These are phyloP conservation scores for Saccharomyces pastorianus DNA, from an alignment of 1,139 yeast species.

Conservation along the genomic window DNA sequence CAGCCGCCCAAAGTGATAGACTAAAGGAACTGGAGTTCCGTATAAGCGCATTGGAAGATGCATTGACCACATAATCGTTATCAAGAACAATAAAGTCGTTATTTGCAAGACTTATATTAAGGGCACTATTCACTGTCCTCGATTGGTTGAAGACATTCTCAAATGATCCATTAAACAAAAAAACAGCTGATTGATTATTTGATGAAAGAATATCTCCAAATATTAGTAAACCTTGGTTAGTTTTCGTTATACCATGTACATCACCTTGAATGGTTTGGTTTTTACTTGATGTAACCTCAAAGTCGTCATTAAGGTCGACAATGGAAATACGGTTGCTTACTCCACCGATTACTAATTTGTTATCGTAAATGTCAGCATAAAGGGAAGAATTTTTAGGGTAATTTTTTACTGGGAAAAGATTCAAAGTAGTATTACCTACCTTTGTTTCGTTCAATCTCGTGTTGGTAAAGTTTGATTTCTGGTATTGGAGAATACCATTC, in stretches of 20 bases:
- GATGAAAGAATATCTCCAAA: slow-evolving; percentile 18
- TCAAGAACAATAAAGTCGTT: slow-evolving; percentile 18
- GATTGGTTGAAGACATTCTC: not conserved
- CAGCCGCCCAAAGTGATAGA: slow-evolving; percentile 27
- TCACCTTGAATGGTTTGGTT: slow-evolving; percentile 13
- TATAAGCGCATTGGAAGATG: slow-evolving; percentile 14
- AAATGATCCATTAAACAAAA: slow-evolving; percentile 20
- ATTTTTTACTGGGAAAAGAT: slow-evolving; percentile 45
- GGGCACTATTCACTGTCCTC: not conserved
- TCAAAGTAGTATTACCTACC: slow-evolving; percentile 64
- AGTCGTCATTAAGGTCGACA: slow-evolving; percentile 12
- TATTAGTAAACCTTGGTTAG: slow-evolving; percentile 20
- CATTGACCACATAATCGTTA: slow-evolving; percentile 21
- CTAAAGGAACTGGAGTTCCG: slow-evolving; percentile 22
- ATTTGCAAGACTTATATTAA: slow-evolving; percentile 9
- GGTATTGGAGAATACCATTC: slow-evolving; percentile 78
- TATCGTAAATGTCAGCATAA: slow-evolving; percentile 21
- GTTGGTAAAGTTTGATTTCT: slow-evolving; percentile 57
- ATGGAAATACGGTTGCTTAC: slow-evolving; percentile 22
- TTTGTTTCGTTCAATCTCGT: slow-evolving; percentile 25
- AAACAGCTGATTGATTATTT: slow-evolving; percentile 8
- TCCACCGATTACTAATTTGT: slow-evolving; percentile 19
- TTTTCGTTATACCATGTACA: slow-evolving; percentile 13
- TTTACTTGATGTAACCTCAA: slow-evolving; percentile 9
- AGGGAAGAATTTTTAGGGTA: slow-evolving; percentile 33